These are phyloP conservation scores for Bacidia gigantensis DNA, from an alignment of 495 filamentous ascomycete species.

Conservation along the genomic window DNA sequence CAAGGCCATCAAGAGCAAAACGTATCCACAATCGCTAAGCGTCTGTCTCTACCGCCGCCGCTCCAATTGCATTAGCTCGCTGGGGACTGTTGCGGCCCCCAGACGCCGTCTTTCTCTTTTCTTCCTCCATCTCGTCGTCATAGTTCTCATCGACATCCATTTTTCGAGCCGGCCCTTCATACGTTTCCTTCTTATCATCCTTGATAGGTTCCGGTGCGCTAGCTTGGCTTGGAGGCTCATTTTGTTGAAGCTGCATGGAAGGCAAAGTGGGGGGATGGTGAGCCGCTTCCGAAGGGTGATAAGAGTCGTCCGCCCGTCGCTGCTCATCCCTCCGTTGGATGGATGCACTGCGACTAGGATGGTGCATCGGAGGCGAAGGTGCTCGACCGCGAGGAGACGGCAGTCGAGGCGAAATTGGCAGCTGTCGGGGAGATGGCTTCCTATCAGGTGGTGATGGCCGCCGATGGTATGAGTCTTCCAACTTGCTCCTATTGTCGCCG, in stretches of 20 bases:
- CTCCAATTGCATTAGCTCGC: slow-evolving; percentile 18
- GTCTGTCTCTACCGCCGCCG: slow-evolving; percentile 17
- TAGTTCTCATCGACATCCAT: slow-evolving; percentile 98
- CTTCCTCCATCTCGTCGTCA: slow-evolving; percentile 74
- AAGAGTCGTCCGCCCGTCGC: slow-evolving; percentile 56
- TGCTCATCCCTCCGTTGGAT: slow-evolving; percentile 59
- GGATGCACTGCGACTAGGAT: slow-evolving; percentile 64
- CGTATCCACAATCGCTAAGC: slow-evolving; percentile 6
- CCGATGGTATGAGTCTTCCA: slow-evolving; percentile 71
- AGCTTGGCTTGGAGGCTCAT: slow-evolving; percentile 29
- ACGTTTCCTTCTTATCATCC: slow-evolving; percentile 42
- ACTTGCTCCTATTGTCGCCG: slow-evolving; percentile 71
- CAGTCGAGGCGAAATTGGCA: slow-evolving; percentile 12
- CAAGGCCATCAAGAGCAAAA: not conserved
- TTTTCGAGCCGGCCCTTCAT: slow-evolving; percentile 77
- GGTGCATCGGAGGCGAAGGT: slow-evolving; percentile 50
- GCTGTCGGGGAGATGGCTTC: slow-evolving; percentile 42
- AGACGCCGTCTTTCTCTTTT: slow-evolving; percentile 51
- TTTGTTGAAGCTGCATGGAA: slow-evolving; percentile 44
- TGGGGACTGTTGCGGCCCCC: slow-evolving; percentile 32
- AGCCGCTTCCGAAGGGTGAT: slow-evolving; percentile 81
- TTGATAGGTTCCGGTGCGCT: slow-evolving; percentile 35
- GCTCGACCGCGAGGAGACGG: slow-evolving; percentile 24
- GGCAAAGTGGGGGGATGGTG: slow-evolving; percentile 69
- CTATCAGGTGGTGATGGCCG: slow-evolving; percentile 52